Evolutionary conservation across 495 filamentous ascomycete genomes (phyloP).

Genomic region (Sordaria brevicollis): DNA sequence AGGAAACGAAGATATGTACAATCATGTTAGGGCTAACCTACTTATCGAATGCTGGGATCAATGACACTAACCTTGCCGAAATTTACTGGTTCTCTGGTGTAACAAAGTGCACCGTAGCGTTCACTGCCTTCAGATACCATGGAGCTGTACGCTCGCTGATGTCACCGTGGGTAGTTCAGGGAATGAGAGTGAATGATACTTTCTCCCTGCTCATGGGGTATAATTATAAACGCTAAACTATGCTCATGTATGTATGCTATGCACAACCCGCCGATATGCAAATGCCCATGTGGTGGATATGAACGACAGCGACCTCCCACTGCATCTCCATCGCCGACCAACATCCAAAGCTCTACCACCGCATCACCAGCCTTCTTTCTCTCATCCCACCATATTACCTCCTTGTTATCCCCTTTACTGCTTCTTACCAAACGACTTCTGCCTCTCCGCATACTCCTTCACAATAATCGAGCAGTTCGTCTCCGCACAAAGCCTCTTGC

Average conservation of each 20-base stretch:
- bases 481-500: conserved; percentile 78
- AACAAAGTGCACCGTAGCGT: too few relatives aligned
- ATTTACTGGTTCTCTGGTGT: neutral
- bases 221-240: neutral
- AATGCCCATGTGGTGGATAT: too few relatives aligned
- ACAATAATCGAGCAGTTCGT: conserved; percentile 69
- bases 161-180: too few relatives aligned
- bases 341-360: neutral
- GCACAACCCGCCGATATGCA: neutral
- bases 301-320: neutral
- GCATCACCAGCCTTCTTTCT: neutral
- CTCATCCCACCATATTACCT: neutral
- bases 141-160: neutral
- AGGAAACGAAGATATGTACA: too few relatives aligned
- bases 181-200: neutral
- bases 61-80: too few relatives aligned
- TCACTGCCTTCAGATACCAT: neutral
- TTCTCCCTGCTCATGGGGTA: neutral
- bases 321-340: neutral
- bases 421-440: conserved; percentile 44
- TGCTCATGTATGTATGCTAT: neutral
- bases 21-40: too few relatives aligned
- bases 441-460: conserved; percentile 60
- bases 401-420: neutral
- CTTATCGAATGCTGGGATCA: too few relatives aligned